phyloP scores from a whole-genome alignment of 768 basidiomycete genomes.

The Phaeotremella skinneri region DNA sequence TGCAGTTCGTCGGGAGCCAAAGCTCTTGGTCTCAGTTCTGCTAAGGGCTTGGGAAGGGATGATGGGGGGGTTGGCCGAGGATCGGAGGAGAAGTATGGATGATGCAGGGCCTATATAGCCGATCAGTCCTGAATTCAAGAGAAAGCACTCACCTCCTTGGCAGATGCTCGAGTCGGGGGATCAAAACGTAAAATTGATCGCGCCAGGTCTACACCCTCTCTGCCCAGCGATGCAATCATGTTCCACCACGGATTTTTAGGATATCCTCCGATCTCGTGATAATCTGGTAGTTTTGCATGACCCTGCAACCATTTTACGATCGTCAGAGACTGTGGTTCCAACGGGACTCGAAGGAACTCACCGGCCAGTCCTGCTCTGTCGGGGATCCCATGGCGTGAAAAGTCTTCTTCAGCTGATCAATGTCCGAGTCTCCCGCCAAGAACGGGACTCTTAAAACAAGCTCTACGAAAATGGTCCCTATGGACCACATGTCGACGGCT shows the following conservation, averaged over 20 bases:
- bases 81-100: slow-evolving; percentile 80
- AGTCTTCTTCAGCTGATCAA: slow-evolving; percentile 93
- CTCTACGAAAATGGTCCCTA: slow-evolving; percentile 96
- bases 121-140: neutral
- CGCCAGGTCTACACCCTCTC: slow-evolving; percentile 79
- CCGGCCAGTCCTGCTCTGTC: slow-evolving; percentile 96
- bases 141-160: slow-evolving; percentile 63
- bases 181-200: slow-evolving; percentile 78
- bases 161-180: slow-evolving; percentile 74
- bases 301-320: slow-evolving; percentile 59
- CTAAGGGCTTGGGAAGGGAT: slow-evolving; percentile 70
- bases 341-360: slow-evolving; percentile 52
- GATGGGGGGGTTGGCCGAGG: slow-evolving; percentile 86
- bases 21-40: slow-evolving; percentile 58
- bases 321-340: neutral
- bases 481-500: slow-evolving; percentile 93
- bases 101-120: slow-evolving; percentile 68
- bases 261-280: slow-evolving; percentile 79
- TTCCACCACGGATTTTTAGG: slow-evolving; percentile 77
- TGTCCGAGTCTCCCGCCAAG: slow-evolving; percentile 88
- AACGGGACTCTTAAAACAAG: slow-evolving; percentile 95
- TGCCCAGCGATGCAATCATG: slow-evolving; percentile 85
- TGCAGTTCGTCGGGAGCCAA: slow-evolving; percentile 53
- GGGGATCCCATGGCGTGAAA: slow-evolving; percentile 95
- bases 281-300: slow-evolving; percentile 85